Evolutionary conservation across 441 rosid genomes (phyloP).

Genomic region (Hura crepitans): DNA sequence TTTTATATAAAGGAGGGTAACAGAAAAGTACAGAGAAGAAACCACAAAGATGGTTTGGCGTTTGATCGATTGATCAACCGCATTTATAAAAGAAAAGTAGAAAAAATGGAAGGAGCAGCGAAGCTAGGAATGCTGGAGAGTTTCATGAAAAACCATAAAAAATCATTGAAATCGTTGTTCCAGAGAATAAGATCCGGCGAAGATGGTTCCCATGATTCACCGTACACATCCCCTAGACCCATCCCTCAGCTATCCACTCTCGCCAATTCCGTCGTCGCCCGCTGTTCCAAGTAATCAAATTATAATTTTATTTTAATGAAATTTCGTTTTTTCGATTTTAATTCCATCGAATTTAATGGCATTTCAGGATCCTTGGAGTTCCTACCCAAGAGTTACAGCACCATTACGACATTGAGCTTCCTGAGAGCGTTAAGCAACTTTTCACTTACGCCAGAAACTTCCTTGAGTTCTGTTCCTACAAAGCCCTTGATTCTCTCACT

Average conservation of each 20-base stretch:
- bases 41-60: slow-evolving; percentile 12
- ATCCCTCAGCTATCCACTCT: slow-evolving; percentile 74
- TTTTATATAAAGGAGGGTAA: too few relatives aligned
- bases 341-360: slow-evolving; percentile 2
- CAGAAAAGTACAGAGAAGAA: not conserved
- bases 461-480: slow-evolving; percentile 76
- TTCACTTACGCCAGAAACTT: slow-evolving; percentile 64
- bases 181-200: slow-evolving; percentile 45
- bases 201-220: slow-evolving; percentile 26
- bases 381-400: slow-evolving; percentile 63
- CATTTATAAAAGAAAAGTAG: too few relatives aligned
- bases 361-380: slow-evolving; percentile 55
- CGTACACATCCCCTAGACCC: slow-evolving; percentile 43
- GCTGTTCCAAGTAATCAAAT: slow-evolving; percentile 61
- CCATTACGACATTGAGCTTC: slow-evolving; percentile 63
- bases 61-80: not conserved
- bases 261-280: slow-evolving; percentile 83
- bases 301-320: not conserved
- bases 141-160: slow-evolving; percentile 54
- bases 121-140: slow-evolving; percentile 46
- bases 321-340: not conserved
- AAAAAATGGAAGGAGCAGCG: slow-evolving; percentile 24
- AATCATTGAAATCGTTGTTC: slow-evolving; percentile 59
- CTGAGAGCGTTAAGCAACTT: slow-evolving; percentile 64
- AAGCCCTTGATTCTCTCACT: slow-evolving; percentile 44